Base-by-base conservation (phyloP, 345 rosid species). In the Citrus unshiu region DNA sequence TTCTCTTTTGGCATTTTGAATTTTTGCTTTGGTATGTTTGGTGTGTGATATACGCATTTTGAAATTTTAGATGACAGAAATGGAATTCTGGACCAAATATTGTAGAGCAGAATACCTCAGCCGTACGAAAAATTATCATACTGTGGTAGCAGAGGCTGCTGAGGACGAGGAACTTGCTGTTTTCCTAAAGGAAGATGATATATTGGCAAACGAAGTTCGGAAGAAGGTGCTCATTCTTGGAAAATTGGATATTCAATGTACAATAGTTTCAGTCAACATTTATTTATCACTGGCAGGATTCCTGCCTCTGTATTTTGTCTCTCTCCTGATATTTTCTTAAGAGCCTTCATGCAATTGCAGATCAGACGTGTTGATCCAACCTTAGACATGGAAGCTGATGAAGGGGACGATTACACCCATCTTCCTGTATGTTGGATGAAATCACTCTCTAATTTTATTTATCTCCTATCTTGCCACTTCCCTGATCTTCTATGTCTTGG, bases 141-240 rank as follows among this genome's bases (percentile, higher is more conserved):
- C 97, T 79, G 94, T 91, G 25, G 94, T 90, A 78, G 99, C 99
- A 29, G 99, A 94, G 81, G 98, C 98, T 77, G 99, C 98, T 70
- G 99, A 96, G 87, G 99, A 96, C 75, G 97, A 94, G 86, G 97
- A 91, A 76, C 97, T 96, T 81, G 97, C 97, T 56, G 85, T 94
- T 79, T 94, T 96, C 74, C 87, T 96, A 72, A 96, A 87, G 89
- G 93, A 89, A 80, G 98, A 96, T 86, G 93, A 90, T 75, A 90
- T 94, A 74, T 88, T 96, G 90, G 95, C 95, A 40, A 84, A 59
- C 75, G 98, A 96, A 87, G 85, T 90, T 81, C 91, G 90, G 34
- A 87, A 75, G 72, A 94, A 96, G 98, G 99, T 94, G 78, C 62
- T 79, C 43, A 57, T 84, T 81, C 60, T 69, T 79, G 51, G 62